Evolutionary conservation across 345 rosid genomes (phyloP), one percentile per base, ranked within the genome.

Genomic region (Acer campestre): DNA sequence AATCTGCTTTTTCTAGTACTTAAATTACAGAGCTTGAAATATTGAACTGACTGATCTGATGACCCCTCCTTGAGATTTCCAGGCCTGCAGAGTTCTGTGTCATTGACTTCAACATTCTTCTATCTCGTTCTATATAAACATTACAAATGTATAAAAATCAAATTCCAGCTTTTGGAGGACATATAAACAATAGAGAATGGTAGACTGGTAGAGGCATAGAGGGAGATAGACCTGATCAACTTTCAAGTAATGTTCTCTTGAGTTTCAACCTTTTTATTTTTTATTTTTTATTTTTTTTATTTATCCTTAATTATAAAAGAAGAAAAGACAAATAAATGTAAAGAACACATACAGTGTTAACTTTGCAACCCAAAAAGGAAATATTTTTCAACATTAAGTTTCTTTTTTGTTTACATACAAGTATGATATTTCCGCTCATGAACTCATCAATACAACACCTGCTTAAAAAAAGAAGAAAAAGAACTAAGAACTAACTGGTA

Each of bases 391-490:
- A 42, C 53, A 29, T 64, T 76, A 65, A 77, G 63, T 49, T 78
- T 75, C 68, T 16, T 75, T 49, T 59, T 84, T 62, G 49, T 40
- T 76, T 84, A 70, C 80, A 74, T 78, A 82, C 82, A 84, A 74
- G 82, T 82, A 74, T 80, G 77, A 71, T 66, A 67, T 49, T 42
- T 76, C 72, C 20, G 51, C 63, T 42, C 70, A 46, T 62, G 80
- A 63, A 80, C 70, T 29, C 75, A 68, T 58, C 64, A 51, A 3
- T 51, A 70, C 44, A 44, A 68, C n/a, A 40, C 75, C 48, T 59
- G 25, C 35, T 9, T 20, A 25, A 55, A 51, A 51, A 51, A 2
- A 14, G 55, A 13, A 14, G n/a, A 51, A 51, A 6, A 51, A 14
- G 13, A 51, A 51, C n/a, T 51, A 74, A 18, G 25, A 44, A 76